phyloP scores from a whole-genome alignment of 441 rosid genomes.

The Adansonia rubrostipa region DNA sequence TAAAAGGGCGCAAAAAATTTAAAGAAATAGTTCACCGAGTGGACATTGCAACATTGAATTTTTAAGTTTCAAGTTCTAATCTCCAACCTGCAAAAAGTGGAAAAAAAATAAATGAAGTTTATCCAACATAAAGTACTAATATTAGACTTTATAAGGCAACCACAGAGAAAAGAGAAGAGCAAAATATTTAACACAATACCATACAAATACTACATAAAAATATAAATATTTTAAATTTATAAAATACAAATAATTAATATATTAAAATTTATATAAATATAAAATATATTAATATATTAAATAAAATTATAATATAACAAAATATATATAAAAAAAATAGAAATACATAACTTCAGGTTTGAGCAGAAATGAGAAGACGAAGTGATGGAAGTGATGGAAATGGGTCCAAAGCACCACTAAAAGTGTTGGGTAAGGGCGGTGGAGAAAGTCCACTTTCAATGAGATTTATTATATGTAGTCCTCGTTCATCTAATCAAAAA shows the following conservation, averaged over 20 bases:
- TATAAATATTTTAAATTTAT: too few species aligned
- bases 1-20: background rate
- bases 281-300: too few species aligned
- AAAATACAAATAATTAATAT: too few species aligned
- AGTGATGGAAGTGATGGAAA: background rate
- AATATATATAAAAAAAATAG: too few species aligned
- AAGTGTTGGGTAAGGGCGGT: constrained; percentile 1
- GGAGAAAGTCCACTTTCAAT: background rate
- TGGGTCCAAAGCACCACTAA: constrained; percentile 3
- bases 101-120: background rate
- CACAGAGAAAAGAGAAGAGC: background rate
- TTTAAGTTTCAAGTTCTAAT: background rate
- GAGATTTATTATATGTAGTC: background rate
- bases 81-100: background rate
- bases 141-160: background rate
- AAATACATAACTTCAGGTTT: too few species aligned
- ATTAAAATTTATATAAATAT: too few species aligned
- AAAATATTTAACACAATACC: too few species aligned
- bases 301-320: too few species aligned
- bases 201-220: too few species aligned
- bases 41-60: background rate
- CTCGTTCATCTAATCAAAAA: background rate
- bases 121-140: background rate
- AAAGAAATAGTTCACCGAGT: background rate
- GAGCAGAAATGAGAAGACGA: background rate